Percentiles rank a stretch among this genome's conserved stretches.
These are phyloP conservation scores for Juglanconis sp. DNA, from an alignment of 2,329 filamentous ascomycete species.

Conservation along the genomic window DNA sequence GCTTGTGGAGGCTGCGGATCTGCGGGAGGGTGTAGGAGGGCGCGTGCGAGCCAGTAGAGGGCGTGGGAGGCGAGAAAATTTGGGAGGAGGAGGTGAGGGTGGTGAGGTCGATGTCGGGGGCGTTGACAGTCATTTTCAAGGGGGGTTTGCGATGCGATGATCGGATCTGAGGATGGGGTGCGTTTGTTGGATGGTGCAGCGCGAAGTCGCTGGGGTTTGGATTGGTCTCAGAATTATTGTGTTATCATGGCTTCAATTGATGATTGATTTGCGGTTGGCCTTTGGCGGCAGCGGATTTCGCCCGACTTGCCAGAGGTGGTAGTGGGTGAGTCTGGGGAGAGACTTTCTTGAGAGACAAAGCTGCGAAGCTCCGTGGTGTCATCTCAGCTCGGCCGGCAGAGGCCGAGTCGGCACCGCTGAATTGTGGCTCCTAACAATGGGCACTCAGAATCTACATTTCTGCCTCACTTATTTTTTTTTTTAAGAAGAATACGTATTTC, in stretches of 20 bases:
- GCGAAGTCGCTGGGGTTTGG: not conserved
- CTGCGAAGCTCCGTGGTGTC: conserved; percentile 7
- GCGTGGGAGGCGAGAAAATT: conserved; percentile 42
- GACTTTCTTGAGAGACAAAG: not conserved
- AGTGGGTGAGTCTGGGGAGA: not conserved
- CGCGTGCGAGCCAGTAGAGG: conserved; percentile 30
- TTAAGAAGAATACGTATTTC: not conserved
- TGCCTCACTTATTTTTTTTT: not conserved
- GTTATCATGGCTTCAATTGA: conserved; percentile 11
- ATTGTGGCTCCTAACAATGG: not conserved
- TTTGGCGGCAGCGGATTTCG: not conserved
- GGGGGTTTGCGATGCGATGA: not conserved
- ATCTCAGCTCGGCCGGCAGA: conserved; percentile 4
- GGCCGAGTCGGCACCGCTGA: conserved; percentile 16
- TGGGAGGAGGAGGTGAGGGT: conserved; percentile 48
- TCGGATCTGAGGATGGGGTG: not conserved
- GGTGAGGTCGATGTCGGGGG: conserved; percentile 47
- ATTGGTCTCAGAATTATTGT: not conserved
- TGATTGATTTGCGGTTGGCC: not conserved
- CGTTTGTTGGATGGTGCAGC: not conserved
- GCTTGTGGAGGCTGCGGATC: conserved; percentile 60
- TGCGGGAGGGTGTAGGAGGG: conserved; percentile 55
- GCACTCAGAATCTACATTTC: not conserved
- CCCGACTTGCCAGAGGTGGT: too few relatives aligned
- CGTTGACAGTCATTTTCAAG: conserved; percentile 33